These are phyloP conservation scores for Panicum virgatum DNA, from an alignment of 202 grass and related monocot genomes.

Conservation along the genomic window DNA sequence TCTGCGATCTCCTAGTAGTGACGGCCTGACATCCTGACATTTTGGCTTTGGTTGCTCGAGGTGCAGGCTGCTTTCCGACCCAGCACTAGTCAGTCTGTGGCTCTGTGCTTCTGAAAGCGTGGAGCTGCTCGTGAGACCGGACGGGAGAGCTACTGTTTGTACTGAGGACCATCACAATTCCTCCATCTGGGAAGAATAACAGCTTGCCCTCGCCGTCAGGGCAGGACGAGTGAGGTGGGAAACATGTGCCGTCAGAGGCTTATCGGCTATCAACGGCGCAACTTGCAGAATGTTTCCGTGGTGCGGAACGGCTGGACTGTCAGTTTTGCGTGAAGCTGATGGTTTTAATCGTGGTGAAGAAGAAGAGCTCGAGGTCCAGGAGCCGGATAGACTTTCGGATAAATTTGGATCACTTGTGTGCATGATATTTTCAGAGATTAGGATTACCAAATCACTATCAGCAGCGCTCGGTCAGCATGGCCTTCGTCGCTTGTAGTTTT, in stretches of 20 bases:
- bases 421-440: neutral
- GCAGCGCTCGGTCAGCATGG: neutral
- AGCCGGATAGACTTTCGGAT: neutral
- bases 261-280: neutral
- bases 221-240: neutral
- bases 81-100: too few relatives aligned
- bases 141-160: neutral
- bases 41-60: neutral
- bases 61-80: neutral
- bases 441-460: neutral
- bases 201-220: neutral
- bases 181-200: neutral
- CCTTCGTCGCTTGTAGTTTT: neutral
- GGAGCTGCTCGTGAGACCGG: neutral
- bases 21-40: neutral
- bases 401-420: neutral
- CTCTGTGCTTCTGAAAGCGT: neutral
- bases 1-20: conserved; percentile 17
- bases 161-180: neutral
- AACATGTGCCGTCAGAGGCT: neutral
- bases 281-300: neutral
- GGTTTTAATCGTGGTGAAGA: neutral
- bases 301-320: neutral
- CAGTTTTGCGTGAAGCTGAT: neutral
- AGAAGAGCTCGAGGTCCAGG: too few relatives aligned